phyloP scores from a whole-genome alignment of 2,329 filamentous ascomycete species.

The Fusarium torulosum region DNA sequence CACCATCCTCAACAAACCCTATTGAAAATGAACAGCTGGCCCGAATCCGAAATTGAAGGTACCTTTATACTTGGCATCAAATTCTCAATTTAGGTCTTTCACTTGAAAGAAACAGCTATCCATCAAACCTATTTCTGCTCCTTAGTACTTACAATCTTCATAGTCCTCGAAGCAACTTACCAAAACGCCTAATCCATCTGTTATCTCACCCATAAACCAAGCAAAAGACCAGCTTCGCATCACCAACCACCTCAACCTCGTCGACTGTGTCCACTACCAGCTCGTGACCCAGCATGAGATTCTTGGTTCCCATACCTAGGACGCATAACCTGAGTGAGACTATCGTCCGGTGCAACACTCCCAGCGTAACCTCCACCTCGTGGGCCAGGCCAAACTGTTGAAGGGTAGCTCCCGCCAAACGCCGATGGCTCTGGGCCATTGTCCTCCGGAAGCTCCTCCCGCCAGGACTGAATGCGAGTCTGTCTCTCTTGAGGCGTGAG shows the following conservation, averaged over 20 bases:
- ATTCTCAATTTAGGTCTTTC: not conserved
- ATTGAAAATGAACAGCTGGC: no score
- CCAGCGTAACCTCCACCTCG: not conserved
- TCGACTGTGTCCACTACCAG: not conserved
- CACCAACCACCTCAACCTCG: not conserved
- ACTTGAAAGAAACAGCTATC: not conserved
- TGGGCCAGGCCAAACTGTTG: constrained; percentile 23
- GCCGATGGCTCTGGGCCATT: not conserved
- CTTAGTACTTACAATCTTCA: not conserved
- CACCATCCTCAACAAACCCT: no score
- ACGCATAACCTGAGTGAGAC: not conserved
- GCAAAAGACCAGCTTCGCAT: constrained; percentile 1
- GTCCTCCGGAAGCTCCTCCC: not conserved
- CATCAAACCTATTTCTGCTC: not conserved
- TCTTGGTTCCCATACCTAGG: not conserved
- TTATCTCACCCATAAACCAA: not conserved
- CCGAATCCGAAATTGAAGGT: no score
- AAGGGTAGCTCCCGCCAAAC: constrained; percentile 13
- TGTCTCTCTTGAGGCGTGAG: not conserved
- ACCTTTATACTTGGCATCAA: not conserved
- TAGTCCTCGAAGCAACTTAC: not conserved
- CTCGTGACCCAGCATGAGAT: not conserved
- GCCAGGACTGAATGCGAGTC: constrained; percentile 15
- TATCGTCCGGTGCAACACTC: constrained; percentile 15
- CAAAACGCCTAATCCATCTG: not conserved